Percentiles rank a stretch among this genome's conserved stretches.
Conservation (phyloP, 2,329 filamentous ascomycete species). For the Botrytis elliptica region DNA sequence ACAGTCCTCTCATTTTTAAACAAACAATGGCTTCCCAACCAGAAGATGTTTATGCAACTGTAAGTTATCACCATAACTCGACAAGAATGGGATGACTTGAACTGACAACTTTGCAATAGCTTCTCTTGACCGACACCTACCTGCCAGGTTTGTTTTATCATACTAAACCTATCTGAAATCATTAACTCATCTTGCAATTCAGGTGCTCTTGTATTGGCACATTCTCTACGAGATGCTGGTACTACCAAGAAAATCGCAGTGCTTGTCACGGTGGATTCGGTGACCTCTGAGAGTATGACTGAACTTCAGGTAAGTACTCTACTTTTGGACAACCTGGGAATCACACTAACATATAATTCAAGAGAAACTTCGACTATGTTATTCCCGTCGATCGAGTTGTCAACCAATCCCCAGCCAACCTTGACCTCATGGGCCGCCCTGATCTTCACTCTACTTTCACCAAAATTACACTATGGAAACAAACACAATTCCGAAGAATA, state of each 20-base stretch:
- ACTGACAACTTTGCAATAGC: conserved; percentile 52
- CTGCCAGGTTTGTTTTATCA: conserved; percentile 69
- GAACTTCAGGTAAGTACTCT: conserved; percentile 67
- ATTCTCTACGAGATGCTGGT: conserved; percentile 89
- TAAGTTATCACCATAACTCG: conserved; percentile 38
- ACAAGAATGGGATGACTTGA: conserved; percentile 13
- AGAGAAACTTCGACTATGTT: conserved; percentile 85
- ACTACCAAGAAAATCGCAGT: conserved; percentile 83
- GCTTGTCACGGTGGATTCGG: conserved; percentile 75
- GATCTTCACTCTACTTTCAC: conserved; percentile 93
- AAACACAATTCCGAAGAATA: conserved; percentile 84
- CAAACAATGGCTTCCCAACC: conserved; percentile 43
- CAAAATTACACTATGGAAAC: conserved; percentile 92
- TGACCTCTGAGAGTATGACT: conserved; percentile 71
- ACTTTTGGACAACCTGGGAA: neutral
- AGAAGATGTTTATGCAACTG: conserved; percentile 66
- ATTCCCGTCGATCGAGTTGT: conserved; percentile 79
- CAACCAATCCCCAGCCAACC: conserved; percentile 75
- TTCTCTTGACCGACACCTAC: conserved; percentile 89
- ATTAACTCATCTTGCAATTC: conserved; percentile 32
- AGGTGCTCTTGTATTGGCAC: conserved; percentile 91
- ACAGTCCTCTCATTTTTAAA: conserved; percentile 16
- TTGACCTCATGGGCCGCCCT: conserved; percentile 86
- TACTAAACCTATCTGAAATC: conserved; percentile 19
- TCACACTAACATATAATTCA: conserved; percentile 27